Base-by-base conservation (phyloP, 164 flowering plant species). In the Litsea cubeba region DNA sequence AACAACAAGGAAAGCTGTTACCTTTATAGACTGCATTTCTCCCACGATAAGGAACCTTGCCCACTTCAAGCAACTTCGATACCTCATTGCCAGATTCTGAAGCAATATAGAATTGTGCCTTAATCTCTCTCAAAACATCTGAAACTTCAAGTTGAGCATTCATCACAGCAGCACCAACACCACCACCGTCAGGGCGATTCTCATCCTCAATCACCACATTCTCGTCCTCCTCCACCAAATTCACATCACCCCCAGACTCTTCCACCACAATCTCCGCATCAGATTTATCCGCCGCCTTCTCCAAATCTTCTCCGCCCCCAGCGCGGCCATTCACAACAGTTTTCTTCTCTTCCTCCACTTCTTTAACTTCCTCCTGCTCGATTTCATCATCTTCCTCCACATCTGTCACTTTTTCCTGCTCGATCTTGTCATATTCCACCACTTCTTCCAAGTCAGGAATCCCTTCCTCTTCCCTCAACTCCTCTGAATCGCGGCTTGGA, bases 391-490 rank as follows among this genome's bases (percentile, higher is more conserved):
- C 60, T 40, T 40, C 10, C 46, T 40, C 46, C 46, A 40, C 46
- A 0, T 40, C 46, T 1, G 8, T 0, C 46, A 8, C 46, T 40
- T 8, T 0, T 40, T 40, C 46, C 40, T 79, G 83, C 58, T 73
- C 85, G 77, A 85, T 87, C 77, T 89, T 97, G 66, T 95, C 99
- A 40, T 8, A 0, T 7, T 40, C 46, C 46, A 8, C 46, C 46
- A 40, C 46, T 40, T 40, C 46, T 76, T 96, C 99, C 87, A 96
- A 79, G 76, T 96, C 99, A 58, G 99, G 99, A 67, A 96, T 96
- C 71, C 98, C 98, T 76, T 94, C 99, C 74, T 92, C 98, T 63
- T 94, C 97, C 65, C 99, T 91, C 80, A 94, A 81, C 68, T 92
- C 95, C 79, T 79, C 90, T 3, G 95, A 92, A 70, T 90, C 87